Percentiles rank a stretch among this genome's conserved stretches.
phyloP scores from a whole-genome alignment of 140 eudicot genomes.

The Senecio squalidus region DNA sequence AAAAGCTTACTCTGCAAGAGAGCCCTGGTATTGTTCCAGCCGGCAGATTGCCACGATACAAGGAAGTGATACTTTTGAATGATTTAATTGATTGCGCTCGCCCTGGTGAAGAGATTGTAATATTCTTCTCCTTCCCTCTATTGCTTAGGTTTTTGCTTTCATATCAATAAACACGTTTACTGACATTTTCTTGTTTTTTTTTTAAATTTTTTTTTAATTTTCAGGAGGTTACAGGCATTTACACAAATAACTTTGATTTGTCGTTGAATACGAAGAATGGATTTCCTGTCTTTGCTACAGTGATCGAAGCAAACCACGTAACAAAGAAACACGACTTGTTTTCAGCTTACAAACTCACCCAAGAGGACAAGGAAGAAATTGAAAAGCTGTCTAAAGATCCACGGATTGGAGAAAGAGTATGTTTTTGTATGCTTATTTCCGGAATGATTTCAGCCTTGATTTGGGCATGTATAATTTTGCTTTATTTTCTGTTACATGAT shows the following conservation, averaged over 20 bases:
- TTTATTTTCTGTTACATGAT: background rate
- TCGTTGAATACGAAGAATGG: constrained; percentile 93
- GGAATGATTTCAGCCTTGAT: no score
- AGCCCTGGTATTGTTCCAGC: constrained; percentile 99
- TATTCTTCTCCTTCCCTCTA: constrained; percentile 7
- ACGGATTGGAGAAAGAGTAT: constrained; percentile 82
- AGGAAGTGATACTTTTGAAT: constrained; percentile 93
- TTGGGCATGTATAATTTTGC: no score
- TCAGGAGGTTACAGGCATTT: constrained; percentile 94
- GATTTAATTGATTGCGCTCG: constrained; percentile 97
- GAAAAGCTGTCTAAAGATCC: constrained; percentile 89
- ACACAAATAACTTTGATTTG: constrained; percentile 91
- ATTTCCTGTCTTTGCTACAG: constrained; percentile 94
- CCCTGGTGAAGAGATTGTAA: constrained; percentile 98
- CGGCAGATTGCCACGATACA: constrained; percentile 94
- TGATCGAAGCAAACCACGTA: constrained; percentile 90
- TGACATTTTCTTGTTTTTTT: background rate
- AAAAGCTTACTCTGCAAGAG: constrained; percentile 94
- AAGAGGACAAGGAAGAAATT: constrained; percentile 94
- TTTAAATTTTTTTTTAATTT: background rate
- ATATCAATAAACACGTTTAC: background rate
- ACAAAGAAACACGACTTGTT: constrained; percentile 94
- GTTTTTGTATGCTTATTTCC: constrained; percentile 4
- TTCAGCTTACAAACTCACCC: constrained; percentile 94
- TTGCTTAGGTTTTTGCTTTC: background rate